Percentiles rank a stretch among this genome's conserved stretches.
Conservation (phyloP, 768 basidiomycete species). For the Mycena venus region DNA sequence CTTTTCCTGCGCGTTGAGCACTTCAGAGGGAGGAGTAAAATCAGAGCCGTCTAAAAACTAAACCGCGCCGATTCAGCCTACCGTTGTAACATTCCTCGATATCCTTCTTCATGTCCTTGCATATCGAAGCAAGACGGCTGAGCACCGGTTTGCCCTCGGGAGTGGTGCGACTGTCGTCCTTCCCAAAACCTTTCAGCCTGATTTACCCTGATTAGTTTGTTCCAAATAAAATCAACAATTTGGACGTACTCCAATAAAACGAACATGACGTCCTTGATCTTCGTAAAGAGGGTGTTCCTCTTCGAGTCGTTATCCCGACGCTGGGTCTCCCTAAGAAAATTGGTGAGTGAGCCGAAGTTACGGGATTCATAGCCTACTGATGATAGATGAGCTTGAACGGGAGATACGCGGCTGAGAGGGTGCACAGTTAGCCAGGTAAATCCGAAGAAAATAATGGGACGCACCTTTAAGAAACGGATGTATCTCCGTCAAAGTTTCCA, state of each 20-base stretch:
- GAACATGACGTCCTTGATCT: constrained; percentile 26
- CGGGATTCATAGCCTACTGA: constrained; percentile 10
- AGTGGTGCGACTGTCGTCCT: constrained; percentile 15
- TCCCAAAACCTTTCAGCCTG: constrained; percentile 12
- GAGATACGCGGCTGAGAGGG: constrained; percentile 14
- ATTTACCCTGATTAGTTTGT: background rate
- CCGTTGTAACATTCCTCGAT: constrained; percentile 30
- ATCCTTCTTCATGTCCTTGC: constrained; percentile 22
- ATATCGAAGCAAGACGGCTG: constrained; percentile 13
- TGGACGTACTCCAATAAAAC: constrained; percentile 16
- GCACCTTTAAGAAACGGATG: constrained; percentile 28
- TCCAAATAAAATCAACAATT: no score
- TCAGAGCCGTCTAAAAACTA: background rate
- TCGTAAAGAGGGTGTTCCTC: constrained; percentile 11
- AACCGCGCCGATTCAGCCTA: background rate
- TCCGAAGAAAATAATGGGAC: background rate
- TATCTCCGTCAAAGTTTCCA: constrained; percentile 18
- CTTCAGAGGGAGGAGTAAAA: background rate
- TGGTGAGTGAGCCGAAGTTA: background rate
- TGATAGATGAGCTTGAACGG: constrained; percentile 26
- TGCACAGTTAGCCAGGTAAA: background rate
- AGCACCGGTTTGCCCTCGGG: constrained; percentile 19
- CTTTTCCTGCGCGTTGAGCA: constrained; percentile 20
- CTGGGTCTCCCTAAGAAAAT: constrained; percentile 9
- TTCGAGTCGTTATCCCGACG: constrained; percentile 24